Conservation (phyloP, 2,329 filamentous ascomycete species). For the Nannizziopsis barbatae region DNA sequence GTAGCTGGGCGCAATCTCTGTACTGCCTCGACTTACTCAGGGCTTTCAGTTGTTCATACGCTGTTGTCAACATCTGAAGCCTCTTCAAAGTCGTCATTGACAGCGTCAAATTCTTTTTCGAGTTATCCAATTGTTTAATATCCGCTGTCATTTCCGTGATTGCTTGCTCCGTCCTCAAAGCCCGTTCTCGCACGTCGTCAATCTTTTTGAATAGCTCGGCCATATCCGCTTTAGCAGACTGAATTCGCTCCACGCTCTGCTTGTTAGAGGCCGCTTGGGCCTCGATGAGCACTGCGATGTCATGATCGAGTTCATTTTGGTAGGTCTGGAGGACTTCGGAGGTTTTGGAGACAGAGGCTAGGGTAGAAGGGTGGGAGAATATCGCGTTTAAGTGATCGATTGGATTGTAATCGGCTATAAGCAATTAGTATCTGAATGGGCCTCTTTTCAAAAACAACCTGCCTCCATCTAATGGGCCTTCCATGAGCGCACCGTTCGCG, state of each 20-base stretch:
- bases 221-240: conserved; percentile 79
- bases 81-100: conserved; percentile 97
- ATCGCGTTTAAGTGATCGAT: conserved; percentile 86
- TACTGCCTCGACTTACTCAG: conserved; percentile 82
- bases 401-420: conserved; percentile 74
- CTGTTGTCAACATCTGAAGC: conserved; percentile 95
- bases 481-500: conserved; percentile 27
- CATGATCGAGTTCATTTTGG: conserved; percentile 68
- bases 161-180: conserved; percentile 82
- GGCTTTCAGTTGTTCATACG: conserved; percentile 88
- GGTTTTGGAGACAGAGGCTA: conserved; percentile 64
- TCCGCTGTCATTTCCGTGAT: conserved; percentile 99
- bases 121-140: conserved; percentile 92
- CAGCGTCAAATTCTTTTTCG: conserved; percentile 88
- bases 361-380: conserved; percentile 78
- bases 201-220: conserved; percentile 87
- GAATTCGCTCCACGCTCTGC: conserved; percentile 82
- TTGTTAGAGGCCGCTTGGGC: conserved; percentile 74
- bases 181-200: conserved; percentile 78
- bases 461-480: conserved; percentile 38
- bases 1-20: conserved; percentile 79
- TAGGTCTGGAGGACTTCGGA: conserved; percentile 62
- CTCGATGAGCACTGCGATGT: conserved; percentile 61
- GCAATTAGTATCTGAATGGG: not conserved
- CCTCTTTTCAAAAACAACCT: conserved; percentile 15